Conservation (phyloP, 257 asterid species). For the Petunia secreta region DNA sequence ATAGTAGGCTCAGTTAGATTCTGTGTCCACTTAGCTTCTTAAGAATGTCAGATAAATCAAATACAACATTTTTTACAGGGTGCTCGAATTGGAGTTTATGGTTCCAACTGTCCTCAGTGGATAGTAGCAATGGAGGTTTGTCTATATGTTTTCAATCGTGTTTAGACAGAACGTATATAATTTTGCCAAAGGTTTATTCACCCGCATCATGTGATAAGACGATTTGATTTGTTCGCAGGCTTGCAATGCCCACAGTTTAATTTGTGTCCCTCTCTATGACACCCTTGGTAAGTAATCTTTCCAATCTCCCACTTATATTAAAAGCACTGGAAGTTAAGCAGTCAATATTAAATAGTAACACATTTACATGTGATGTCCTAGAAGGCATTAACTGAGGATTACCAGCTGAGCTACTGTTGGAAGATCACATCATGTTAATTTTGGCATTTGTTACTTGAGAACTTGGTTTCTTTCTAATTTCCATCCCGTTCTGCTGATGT, state of each 20-base stretch:
- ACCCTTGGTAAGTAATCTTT: conserved; percentile 69
- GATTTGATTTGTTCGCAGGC: conserved; percentile 56
- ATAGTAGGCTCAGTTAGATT: neutral
- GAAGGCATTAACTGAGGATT: too few relatives aligned
- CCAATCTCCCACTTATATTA: neutral
- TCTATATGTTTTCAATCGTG: neutral
- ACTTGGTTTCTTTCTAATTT: neutral
- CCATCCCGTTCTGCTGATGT: conserved; percentile 18
- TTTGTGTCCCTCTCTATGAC: conserved; percentile 94
- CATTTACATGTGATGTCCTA: too few relatives aligned
- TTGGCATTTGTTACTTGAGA: neutral
- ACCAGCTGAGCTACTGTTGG: neutral
- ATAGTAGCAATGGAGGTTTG: conserved; percentile 94
- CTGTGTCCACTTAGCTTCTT: neutral
- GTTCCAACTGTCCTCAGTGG: conserved; percentile 97
- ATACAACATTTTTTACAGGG: conserved; percentile 47
- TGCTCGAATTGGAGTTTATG: conserved; percentile 84
- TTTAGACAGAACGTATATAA: neutral
- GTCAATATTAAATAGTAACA: too few relatives aligned
- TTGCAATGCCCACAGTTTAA: conserved; percentile 74
- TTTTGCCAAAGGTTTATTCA: neutral
- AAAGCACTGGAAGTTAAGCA: too few relatives aligned
- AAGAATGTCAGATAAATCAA: neutral
- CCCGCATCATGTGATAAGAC: neutral
- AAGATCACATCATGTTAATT: neutral